phyloP scores from a whole-genome alignment of 495 filamentous ascomycete species.

The Lichina pygmaea region DNA sequence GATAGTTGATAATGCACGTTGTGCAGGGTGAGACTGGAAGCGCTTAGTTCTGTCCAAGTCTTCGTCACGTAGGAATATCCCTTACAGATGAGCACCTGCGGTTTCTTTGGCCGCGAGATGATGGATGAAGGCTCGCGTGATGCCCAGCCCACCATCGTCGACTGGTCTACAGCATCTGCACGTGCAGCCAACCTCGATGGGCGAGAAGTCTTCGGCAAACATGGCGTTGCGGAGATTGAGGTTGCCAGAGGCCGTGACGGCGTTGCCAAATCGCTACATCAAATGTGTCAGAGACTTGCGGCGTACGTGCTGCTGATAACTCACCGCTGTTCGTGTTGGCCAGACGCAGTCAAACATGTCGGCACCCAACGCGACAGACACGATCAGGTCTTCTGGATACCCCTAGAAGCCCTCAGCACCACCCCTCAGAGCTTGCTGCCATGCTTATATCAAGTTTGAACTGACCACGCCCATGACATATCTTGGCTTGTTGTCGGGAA shows the following conservation, averaged over 20 bases:
- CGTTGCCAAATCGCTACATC: slow-evolving; percentile 60
- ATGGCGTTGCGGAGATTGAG: slow-evolving; percentile 57
- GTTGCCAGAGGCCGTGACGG: slow-evolving; percentile 53
- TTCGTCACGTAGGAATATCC: slow-evolving; percentile 2
- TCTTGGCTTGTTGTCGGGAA: slow-evolving; percentile 75
- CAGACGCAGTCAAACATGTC: slow-evolving; percentile 99
- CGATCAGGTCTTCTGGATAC: slow-evolving; percentile 84
- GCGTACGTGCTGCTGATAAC: slow-evolving; percentile 1
- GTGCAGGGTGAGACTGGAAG: slow-evolving; percentile 51
- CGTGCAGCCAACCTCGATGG: slow-evolving; percentile 55
- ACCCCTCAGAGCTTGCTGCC: neutral
- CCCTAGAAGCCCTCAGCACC: slow-evolving; percentile 17
- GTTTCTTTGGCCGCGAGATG: slow-evolving; percentile 88
- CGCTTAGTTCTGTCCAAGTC: neutral
- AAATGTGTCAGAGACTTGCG: neutral
- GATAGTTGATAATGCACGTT: slow-evolving; percentile 77
- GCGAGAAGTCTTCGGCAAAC: slow-evolving; percentile 54
- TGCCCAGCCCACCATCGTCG: slow-evolving; percentile 45
- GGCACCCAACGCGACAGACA: slow-evolving; percentile 74
- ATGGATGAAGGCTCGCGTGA: slow-evolving; percentile 74
- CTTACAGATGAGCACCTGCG: slow-evolving; percentile 65
- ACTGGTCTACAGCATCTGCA: slow-evolving; percentile 50
- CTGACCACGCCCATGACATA: slow-evolving; percentile 92
- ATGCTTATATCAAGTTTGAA: neutral
- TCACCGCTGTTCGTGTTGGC: slow-evolving; percentile 76